phyloP scores from a whole-genome alignment of 768 basidiomycete genomes.

The Suillus subluteus region DNA sequence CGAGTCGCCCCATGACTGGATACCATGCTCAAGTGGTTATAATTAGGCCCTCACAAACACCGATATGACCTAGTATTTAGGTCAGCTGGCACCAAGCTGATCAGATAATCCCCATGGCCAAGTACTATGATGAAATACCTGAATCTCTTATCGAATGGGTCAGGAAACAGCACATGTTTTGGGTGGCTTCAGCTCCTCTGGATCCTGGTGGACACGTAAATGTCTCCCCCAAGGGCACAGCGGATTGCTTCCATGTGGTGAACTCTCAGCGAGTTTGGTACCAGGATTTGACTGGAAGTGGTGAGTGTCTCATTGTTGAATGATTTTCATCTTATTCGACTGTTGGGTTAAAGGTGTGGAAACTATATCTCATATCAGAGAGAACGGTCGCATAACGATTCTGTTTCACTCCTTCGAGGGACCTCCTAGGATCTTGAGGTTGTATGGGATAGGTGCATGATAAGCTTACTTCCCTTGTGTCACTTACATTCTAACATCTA shows the following conservation, averaged over 20 bases:
- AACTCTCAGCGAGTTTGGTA: constrained; percentile 67
- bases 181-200: constrained; percentile 72
- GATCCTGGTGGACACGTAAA: constrained; percentile 61
- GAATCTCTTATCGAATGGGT: constrained; percentile 60
- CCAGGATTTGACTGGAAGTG: constrained; percentile 71
- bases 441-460: constrained; percentile 58
- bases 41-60: not conserved
- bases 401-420: constrained; percentile 67
- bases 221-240: constrained; percentile 70
- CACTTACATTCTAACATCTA: not conserved
- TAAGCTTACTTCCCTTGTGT: not conserved
- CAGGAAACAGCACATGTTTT: constrained; percentile 66
- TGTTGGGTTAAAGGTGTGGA: constrained; percentile 47
- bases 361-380: constrained; percentile 63
- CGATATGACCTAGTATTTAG: not conserved
- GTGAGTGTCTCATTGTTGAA: constrained; percentile 34
- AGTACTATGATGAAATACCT: constrained; percentile 51
- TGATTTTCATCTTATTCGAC: not conserved
- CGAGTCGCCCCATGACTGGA: not conserved
- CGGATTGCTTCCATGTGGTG: constrained; percentile 63
- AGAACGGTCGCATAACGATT: constrained; percentile 67
- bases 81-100: not conserved
- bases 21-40: not conserved
- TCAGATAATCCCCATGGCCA: not conserved
- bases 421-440: constrained; percentile 57